Evolutionary conservation across 1,139 yeast species (phyloP), one percentile per base, ranked within the genome.

Genomic region (Kazachstania sp.): DNA sequence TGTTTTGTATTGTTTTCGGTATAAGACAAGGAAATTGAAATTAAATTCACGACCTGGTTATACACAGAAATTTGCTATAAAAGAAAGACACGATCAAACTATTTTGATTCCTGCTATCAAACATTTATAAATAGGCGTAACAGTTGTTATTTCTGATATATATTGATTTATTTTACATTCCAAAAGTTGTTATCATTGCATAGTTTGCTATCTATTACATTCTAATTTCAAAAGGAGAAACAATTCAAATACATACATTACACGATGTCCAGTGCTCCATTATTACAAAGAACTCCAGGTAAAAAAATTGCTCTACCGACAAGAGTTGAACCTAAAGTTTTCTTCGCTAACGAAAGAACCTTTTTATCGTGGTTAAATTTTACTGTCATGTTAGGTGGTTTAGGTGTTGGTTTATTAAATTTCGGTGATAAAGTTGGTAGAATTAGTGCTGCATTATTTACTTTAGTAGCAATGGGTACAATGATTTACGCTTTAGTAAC

Each of bases 301-400:
- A 92, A 92, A 70, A 83, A 97, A 72, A 92, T 92, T 59, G 97
- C 98, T 9, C 77, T 94, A 49, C 99, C 99, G 45, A 95, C 97
- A 37, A 78, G 99, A 56, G 96, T 92, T 29, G 99, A 92, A 69
- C 99, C 99, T 57, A 92, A 92, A 69, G 98, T 92, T 34, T 92
- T 92, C 73, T 92, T 92, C 63, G 98, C 98, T 63, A 92, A 94
- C 65, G 99, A 92, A 71, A 86, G 99, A 75, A 92, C 98, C 1
- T 92, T 92, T 65, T 77, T 92, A 53, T 90, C 97, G 43, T 92
- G 99, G 99, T 78, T 92, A 61, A 94, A 92, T 70, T 92, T 94
- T 75, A 92, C 99, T 26, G 97, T 92, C 52, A 87, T 94, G 61
- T 76, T 94, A 53, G 98, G 99, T 31, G 95, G 97, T 42, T 77